Conservation (phyloP, 768 basidiomycete genomes). For the Hysterangium stoloniferum region DNA sequence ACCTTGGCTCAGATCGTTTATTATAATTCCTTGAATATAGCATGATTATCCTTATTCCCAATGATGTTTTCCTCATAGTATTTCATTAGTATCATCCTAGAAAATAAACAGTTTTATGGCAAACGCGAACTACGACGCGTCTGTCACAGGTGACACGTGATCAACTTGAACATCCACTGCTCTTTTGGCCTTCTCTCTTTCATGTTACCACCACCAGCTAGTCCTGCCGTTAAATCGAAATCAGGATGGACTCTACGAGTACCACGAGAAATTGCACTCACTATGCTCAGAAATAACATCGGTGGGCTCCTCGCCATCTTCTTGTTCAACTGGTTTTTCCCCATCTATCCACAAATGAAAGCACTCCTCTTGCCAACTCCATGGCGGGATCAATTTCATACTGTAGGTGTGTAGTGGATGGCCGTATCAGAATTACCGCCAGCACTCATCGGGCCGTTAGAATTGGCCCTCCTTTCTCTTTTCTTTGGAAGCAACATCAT, state of each 20-base stretch:
- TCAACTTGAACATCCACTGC: no score
- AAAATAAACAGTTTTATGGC: no score
- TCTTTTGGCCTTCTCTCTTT: no score
- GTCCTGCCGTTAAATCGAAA: not conserved
- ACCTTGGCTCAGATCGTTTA: no score
- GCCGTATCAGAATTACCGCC: not conserved
- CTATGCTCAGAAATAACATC: slow-evolving; percentile 8
- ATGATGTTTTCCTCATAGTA: no score
- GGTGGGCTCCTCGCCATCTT: not conserved
- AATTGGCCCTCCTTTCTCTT: slow-evolving; percentile 2
- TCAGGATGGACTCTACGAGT: slow-evolving; percentile 7
- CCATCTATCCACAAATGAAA: slow-evolving; percentile 7
- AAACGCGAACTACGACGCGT: no score
- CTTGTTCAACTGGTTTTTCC: slow-evolving; percentile 11
- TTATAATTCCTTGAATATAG: no score
- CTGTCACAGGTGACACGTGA: no score
- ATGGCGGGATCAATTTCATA: slow-evolving; percentile 1
- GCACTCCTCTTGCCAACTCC: not conserved
- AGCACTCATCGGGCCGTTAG: not conserved
- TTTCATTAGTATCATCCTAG: no score
- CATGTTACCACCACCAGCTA: slow-evolving; percentile 10
- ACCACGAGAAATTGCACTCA: slow-evolving; percentile 4
- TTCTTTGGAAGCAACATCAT: slow-evolving; percentile 8
- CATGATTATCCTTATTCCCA: no score
- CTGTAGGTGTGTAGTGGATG: not conserved